Evolutionary conservation across 2,329 filamentous ascomycete species (phyloP), one percentile per base, ranked within the genome.

Genomic region (Sclerotinia spermophila): DNA sequence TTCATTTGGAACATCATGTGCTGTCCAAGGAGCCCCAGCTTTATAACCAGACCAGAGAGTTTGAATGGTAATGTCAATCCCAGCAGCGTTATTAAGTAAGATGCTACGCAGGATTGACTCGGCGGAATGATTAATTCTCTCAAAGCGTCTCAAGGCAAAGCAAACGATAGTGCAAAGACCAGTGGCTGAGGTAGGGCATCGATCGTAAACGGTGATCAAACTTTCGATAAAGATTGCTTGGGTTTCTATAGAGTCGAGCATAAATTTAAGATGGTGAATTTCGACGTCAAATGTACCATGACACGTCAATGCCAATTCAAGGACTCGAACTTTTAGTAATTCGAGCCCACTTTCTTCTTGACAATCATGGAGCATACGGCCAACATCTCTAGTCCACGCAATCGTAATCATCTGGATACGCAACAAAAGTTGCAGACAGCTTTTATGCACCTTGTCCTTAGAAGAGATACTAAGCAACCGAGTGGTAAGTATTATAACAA

Each of bases 271-370:
- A 33, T 79, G 72, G 0, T 71, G 11, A 0, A 73, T 61, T 24
- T 85, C 83, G 1, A 83, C 73, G 69, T 86, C 80, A 67, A 84
- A 86, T 0, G 84, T 83, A n/a, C 76, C 74, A 4, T 78, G 74
- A 69, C 84, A 84, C 2, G 83, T 79, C 48, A 85, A 71, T 0
- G 82, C 80, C 3, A 84, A 77, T 60, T 84, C 81, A 17, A 82
- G 77, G 4, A 78, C 76, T 40, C 80, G 79, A 0, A 74, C 71
- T 24, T 75, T 75, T 0, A 86, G 75, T 3, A 78, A 73, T 2
- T 70, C 72, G 51, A 80, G 76, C 7, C 79, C 77, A 0, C 70
- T 60, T 2, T 80, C 75, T 10, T 80, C 74, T 8, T 71, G 72
- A 0, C 74, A 66, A 8, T 72, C n/a, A 38, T 73, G 67, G 1